Percentiles rank a stretch among this genome's conserved stretches.
These are phyloP conservation scores for cucumber (Cucumis sativus) DNA, from an alignment of 306 rosid genomes.

Conservation along the genomic window Cucumber_9930_V3 NC_026656.2:11940001-11940500, in stretches of 20 bases:
- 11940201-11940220: constrained; percentile 77
- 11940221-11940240: constrained; percentile 98
- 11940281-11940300: constrained; percentile 97
- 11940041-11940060: constrained; percentile 96
- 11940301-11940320: constrained; percentile 99
- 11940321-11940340: constrained; percentile 93
- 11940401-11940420: background rate
- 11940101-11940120: constrained; percentile 91
- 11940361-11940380: constrained; percentile 66
- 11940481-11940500: background rate
- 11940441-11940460: background rate
- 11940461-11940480: background rate
- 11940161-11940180: constrained; percentile 72
- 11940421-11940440: background rate
- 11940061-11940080: constrained; percentile 82
- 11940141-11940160: constrained; percentile 89
- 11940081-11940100: constrained; percentile 96
- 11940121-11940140: constrained; percentile 82
- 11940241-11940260: constrained; percentile 96
- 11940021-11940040: constrained; percentile 83
- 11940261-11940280: constrained; percentile 92
- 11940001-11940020: constrained; percentile 83
- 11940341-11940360: constrained; percentile 97
- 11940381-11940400: background rate
- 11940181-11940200: constrained; percentile 80